Conservation (phyloP, 495 filamentous ascomycete genomes). For the Penicillium crystallinum region DNA sequence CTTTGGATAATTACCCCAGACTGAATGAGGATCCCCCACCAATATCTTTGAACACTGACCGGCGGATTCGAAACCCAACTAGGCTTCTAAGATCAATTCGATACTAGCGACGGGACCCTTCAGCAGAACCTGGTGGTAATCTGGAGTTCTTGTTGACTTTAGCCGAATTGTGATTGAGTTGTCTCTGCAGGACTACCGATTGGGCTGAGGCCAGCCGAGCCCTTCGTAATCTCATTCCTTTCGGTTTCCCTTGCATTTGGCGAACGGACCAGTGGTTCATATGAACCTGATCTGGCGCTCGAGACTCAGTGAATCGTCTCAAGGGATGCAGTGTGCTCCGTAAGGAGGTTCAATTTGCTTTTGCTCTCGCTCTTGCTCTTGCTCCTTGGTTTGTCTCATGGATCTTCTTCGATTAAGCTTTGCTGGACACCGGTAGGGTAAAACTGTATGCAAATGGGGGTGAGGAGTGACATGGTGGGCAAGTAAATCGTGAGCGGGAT, state of each 20-base stretch:
- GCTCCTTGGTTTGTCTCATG: neutral
- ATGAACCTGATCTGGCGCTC: neutral
- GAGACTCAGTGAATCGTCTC: neutral
- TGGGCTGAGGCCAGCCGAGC: neutral
- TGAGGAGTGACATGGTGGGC: neutral
- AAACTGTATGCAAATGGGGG: neutral
- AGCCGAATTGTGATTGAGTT: neutral
- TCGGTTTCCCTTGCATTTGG: conserved; percentile 15
- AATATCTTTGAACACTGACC: neutral
- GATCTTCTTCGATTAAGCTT: neutral
- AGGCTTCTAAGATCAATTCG: too few species aligned
- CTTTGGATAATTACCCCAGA: neutral
- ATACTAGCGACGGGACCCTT: too few species aligned
- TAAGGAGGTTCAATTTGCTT: conserved; percentile 2
- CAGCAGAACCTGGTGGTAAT: neutral
- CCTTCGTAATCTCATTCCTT: neutral
- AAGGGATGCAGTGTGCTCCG: conserved; percentile 14
- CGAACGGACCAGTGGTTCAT: conserved; percentile 25
- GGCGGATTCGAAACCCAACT: neutral
- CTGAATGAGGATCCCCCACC: neutral
- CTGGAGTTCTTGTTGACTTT: neutral
- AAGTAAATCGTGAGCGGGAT: neutral
- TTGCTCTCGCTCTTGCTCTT: neutral
- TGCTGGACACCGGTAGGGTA: neutral
- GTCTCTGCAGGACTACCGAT: conserved; percentile 4